phyloP scores from a whole-genome alignment of 495 filamentous ascomycete species.

The Rusavskia elegans region DNA sequence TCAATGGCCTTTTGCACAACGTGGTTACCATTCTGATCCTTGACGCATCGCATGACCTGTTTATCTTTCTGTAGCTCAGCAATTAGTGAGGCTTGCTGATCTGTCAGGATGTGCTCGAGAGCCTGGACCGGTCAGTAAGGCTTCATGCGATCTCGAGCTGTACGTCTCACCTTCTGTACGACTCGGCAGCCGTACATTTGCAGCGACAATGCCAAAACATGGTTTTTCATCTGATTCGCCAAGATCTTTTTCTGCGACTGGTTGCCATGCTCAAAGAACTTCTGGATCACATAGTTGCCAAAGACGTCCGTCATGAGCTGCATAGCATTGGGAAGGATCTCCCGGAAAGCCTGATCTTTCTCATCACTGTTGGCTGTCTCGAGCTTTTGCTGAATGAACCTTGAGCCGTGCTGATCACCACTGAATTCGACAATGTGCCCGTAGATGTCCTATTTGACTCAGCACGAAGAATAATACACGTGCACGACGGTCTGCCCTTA shows the following conservation, averaged over 20 bases:
- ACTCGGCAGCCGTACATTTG: slow-evolving; percentile 96
- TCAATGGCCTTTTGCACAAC: slow-evolving; percentile 94
- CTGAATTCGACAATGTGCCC: slow-evolving; percentile 84
- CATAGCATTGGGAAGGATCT: slow-evolving; percentile 66
- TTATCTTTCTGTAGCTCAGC: slow-evolving; percentile 51
- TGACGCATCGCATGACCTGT: slow-evolving; percentile 67
- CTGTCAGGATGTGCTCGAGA: slow-evolving; percentile 76
- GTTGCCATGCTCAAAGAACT: slow-evolving; percentile 93
- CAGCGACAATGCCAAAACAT: slow-evolving; percentile 60
- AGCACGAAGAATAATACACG: background rate
- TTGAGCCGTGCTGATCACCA: slow-evolving; percentile 87
- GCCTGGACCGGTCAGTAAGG: slow-evolving; percentile 38
- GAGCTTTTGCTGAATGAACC: slow-evolving; percentile 91
- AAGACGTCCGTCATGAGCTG: slow-evolving; percentile 95
- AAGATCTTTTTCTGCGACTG: slow-evolving; percentile 82
- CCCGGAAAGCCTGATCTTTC: slow-evolving; percentile 82
- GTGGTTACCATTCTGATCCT: slow-evolving; percentile 90
- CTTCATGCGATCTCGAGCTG: slow-evolving; percentile 4
- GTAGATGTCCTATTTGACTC: slow-evolving; percentile 53
- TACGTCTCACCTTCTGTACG: slow-evolving; percentile 62
- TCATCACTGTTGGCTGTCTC: slow-evolving; percentile 94
- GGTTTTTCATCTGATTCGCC: slow-evolving; percentile 72
- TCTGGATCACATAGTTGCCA: slow-evolving; percentile 97
- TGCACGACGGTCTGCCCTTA: slow-evolving; percentile 15
- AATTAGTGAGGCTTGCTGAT: slow-evolving; percentile 76